Conservation (phyloP, 1,284 basidiomycete genomes). For the Mrakiaceae sp. region DNA sequence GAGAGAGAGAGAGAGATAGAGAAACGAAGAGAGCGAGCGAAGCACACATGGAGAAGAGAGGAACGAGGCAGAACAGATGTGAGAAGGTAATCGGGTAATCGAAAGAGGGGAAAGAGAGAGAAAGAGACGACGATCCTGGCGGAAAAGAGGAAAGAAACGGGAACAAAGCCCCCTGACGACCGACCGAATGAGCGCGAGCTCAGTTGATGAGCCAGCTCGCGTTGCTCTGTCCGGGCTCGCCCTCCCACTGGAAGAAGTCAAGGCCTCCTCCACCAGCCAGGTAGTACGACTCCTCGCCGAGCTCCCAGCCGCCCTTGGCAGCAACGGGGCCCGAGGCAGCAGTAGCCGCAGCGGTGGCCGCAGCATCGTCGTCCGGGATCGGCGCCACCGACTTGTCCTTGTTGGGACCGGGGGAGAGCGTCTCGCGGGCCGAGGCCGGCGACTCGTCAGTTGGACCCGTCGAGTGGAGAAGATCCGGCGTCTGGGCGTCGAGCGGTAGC, state of each 20-base stretch:
- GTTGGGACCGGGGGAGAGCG: constrained; percentile 7
- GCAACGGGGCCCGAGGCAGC: not conserved
- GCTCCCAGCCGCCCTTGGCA: not conserved
- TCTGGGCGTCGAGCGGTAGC: constrained; percentile 6
- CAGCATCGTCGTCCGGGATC: not conserved
- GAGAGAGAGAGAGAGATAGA: not conserved
- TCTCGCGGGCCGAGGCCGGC: constrained; percentile 9
- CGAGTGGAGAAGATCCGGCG: constrained; percentile 11
- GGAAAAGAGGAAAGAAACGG: too few relatives aligned
- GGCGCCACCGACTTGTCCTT: not conserved
- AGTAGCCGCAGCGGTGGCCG: not conserved
- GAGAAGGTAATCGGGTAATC: too few relatives aligned
- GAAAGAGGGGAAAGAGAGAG: too few relatives aligned
- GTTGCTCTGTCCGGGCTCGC: not conserved
- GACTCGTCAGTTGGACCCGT: constrained; percentile 9
- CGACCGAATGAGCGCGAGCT: too few relatives aligned
- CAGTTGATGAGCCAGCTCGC: too few relatives aligned
- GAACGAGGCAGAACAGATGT: not conserved
- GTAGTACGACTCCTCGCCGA: constrained; percentile 13
- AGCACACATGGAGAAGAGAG: not conserved
- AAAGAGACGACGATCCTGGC: too few relatives aligned
- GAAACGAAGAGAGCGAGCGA: not conserved
- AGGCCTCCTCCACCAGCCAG: not conserved
- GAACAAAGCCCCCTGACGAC: too few relatives aligned
- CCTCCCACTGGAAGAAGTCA: not conserved